These are phyloP conservation scores for Cordyceps fumosorosea DNA, from an alignment of 2,329 filamentous ascomycete genomes.

Conservation along the genomic window DNA sequence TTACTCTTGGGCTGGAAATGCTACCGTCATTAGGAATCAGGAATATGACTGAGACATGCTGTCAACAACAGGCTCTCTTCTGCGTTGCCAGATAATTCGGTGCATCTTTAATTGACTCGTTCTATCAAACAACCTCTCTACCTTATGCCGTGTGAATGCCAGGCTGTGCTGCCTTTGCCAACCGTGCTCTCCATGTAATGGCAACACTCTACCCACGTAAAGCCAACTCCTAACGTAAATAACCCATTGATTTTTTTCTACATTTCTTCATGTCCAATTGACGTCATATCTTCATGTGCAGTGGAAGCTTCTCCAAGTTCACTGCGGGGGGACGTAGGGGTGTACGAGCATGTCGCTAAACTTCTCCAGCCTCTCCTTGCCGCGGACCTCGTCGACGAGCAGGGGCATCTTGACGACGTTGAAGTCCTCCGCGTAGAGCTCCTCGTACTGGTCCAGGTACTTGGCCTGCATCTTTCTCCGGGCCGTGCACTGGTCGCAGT, in stretches of 20 bases:
- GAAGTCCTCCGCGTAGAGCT: slow-evolving; percentile 91
- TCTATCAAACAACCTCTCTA: slow-evolving; percentile 1
- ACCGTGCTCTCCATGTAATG: background rate
- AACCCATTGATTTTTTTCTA: background rate
- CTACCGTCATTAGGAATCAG: background rate
- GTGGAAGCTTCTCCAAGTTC: too few species aligned
- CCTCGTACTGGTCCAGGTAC: slow-evolving; percentile 97
- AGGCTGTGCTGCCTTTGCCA: background rate
- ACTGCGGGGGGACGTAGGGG: slow-evolving; percentile 63
- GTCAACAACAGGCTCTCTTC: background rate
- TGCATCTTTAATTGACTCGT: background rate
- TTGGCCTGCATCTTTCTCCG: slow-evolving; percentile 98
- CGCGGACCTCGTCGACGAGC: slow-evolving; percentile 89
- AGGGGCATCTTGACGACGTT: slow-evolving; percentile 98
- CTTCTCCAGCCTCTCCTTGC: slow-evolving; percentile 87
- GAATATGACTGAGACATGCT: background rate
- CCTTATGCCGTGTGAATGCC: background rate
- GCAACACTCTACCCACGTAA: background rate
- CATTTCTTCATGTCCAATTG: background rate
- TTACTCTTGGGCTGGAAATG: background rate
- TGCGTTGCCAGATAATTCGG: background rate
- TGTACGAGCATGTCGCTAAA: slow-evolving; percentile 81
- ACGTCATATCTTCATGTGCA: background rate
- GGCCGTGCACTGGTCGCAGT: slow-evolving; percentile 92
- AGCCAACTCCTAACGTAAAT: background rate